These are phyloP conservation scores for Moesziomyces antarcticus DNA, from an alignment of 1,284 basidiomycete genomes.

Conservation along the genomic window DNA sequence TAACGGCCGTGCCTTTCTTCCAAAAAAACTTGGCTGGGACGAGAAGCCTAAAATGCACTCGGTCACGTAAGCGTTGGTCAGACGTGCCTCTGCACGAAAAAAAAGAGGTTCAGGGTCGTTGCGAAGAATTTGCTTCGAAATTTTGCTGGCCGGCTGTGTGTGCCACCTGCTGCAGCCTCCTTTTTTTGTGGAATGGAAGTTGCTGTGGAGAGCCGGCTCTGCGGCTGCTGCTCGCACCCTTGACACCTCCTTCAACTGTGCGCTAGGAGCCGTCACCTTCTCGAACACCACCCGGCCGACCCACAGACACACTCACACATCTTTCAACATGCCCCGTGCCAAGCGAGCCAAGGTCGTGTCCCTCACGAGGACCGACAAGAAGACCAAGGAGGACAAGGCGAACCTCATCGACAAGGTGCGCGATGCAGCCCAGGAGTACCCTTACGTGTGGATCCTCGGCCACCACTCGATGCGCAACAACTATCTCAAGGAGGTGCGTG, in stretches of 20 bases:
- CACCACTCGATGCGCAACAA: conserved; percentile 95
- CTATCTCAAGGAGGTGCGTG: conserved; percentile 90
- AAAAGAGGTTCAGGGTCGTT: conserved; percentile 24
- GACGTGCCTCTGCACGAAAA: background rate
- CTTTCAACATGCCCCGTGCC: conserved; percentile 64
- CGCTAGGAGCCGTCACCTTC: background rate
- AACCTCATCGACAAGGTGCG: conserved; percentile 83
- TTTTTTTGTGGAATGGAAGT: background rate
- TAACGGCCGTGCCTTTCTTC: conserved; percentile 7
- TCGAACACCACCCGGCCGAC: background rate
- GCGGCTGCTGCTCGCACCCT: background rate
- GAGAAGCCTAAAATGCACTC: background rate
- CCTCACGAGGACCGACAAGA: conserved; percentile 72
- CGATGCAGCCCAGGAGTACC: conserved; percentile 75
- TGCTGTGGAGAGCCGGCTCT: background rate
- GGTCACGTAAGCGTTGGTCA: conserved; percentile 37
- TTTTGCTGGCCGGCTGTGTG: conserved; percentile 16
- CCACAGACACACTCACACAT: background rate
- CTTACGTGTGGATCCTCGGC: conserved; percentile 93
- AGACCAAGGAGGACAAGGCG: conserved; percentile 78
- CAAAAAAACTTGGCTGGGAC: conserved; percentile 7
- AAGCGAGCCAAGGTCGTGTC: conserved; percentile 70
- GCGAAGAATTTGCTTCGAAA: conserved; percentile 42
- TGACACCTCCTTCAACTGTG: too few species aligned
- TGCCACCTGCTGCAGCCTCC: background rate